Conservation (phyloP, 2,329 filamentous ascomycete genomes). For the Thermoascus crustaceus region DNA sequence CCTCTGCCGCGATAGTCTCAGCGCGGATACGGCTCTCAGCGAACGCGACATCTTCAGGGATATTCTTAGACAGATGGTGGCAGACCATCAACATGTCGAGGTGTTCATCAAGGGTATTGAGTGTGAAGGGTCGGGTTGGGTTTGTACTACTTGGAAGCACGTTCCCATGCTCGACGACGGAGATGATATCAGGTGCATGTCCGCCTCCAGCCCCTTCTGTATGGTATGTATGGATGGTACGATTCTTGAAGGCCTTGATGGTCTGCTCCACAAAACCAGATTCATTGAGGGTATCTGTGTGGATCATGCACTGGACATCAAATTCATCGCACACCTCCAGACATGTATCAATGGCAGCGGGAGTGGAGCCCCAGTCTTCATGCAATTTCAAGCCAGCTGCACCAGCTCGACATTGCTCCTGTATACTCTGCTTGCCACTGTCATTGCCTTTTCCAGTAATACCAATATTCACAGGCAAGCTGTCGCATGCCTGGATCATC, state of each 20-base stretch:
- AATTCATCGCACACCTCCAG: slow-evolving; percentile 78
- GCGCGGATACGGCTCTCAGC: slow-evolving; percentile 89
- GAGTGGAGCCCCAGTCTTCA: slow-evolving; percentile 92
- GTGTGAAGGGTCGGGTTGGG: slow-evolving; percentile 81
- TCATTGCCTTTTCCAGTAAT: slow-evolving; percentile 95
- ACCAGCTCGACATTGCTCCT: slow-evolving; percentile 73
- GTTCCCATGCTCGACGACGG: slow-evolving; percentile 78
- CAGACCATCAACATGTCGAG: slow-evolving; percentile 98
- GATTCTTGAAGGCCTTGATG: slow-evolving; percentile 71
- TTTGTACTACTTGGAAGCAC: slow-evolving; percentile 88
- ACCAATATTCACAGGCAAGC: slow-evolving; percentile 75
- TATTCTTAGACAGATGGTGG: slow-evolving; percentile 85
- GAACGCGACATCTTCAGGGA: slow-evolving; percentile 91
- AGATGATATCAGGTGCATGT: slow-evolving; percentile 93
- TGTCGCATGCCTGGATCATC: slow-evolving; percentile 84
- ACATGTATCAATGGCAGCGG: slow-evolving; percentile 83
- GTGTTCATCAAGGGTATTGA: slow-evolving; percentile 91
- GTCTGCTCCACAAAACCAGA: slow-evolving; percentile 95
- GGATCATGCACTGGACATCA: slow-evolving; percentile 88
- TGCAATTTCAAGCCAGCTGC: slow-evolving; percentile 89
- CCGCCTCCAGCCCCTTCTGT: slow-evolving; percentile 92
- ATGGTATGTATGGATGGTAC: slow-evolving; percentile 94
- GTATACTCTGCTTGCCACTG: slow-evolving; percentile 58
- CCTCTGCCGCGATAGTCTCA: slow-evolving; percentile 93
- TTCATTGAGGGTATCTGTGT: slow-evolving; percentile 94